These are phyloP conservation scores for Blastomyces gilchristii DNA, from an alignment of 2,329 filamentous ascomycete species.

Conservation along the genomic window DNA sequence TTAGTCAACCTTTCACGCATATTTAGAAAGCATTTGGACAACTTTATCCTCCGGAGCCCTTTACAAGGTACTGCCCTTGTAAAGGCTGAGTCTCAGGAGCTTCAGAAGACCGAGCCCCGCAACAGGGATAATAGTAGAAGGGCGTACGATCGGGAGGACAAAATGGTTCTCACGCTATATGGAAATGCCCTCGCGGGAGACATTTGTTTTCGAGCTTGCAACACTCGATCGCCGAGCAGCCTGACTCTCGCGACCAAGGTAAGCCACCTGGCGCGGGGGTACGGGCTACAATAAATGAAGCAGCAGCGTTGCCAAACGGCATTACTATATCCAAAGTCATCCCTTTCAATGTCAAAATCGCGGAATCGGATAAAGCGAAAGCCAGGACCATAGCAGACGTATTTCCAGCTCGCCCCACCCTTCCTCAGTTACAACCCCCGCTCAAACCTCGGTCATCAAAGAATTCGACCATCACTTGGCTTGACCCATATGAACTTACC, in stretches of 20 bases:
- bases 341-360: slow-evolving; percentile 35
- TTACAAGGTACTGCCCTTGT: slow-evolving; percentile 29
- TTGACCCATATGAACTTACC: slow-evolving; percentile 33
- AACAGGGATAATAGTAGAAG: slow-evolving; percentile 26
- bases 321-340: slow-evolving; percentile 59
- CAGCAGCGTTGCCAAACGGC: slow-evolving; percentile 59
- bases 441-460: slow-evolving; percentile 28
- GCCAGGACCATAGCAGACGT: slow-evolving; percentile 37
- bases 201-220: slow-evolving; percentile 83
- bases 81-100: background rate
- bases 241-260: slow-evolving; percentile 27
- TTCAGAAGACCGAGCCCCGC: slow-evolving; percentile 26
- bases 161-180: slow-evolving; percentile 62
- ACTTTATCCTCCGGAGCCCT: slow-evolving; percentile 53
- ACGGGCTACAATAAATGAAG: slow-evolving; percentile 48
- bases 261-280: slow-evolving; percentile 23
- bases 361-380: slow-evolving; percentile 22
- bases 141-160: slow-evolving; percentile 33
- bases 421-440: slow-evolving; percentile 34
- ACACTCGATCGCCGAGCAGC: slow-evolving; percentile 29
- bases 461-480: slow-evolving; percentile 28
- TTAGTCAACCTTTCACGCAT: slow-evolving; percentile 39
- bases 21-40: slow-evolving; percentile 54
- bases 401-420: slow-evolving; percentile 32
- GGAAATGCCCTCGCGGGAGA: slow-evolving; percentile 62